These are phyloP conservation scores for Acanthamoeba sp. DNA, from an alignment of 208 protist genomes.

Conservation along the genomic window DNA sequence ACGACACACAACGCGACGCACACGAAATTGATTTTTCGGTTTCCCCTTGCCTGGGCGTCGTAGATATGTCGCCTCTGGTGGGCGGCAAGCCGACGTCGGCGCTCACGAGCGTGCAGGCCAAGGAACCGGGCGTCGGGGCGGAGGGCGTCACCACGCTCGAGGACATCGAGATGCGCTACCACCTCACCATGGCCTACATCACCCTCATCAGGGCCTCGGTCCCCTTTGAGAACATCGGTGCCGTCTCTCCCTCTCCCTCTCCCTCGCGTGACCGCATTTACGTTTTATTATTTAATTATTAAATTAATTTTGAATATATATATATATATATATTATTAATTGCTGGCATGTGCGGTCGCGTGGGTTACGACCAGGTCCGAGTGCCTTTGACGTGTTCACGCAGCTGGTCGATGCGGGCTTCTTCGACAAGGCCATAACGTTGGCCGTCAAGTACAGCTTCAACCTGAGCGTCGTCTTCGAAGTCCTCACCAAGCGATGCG, in stretches of 20 bases:
- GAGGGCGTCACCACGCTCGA: constrained; percentile 56
- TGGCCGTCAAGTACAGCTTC: constrained; percentile 31
- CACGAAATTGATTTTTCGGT: not conserved
- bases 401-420: constrained; percentile 53
- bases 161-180: constrained; percentile 55
- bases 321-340: no score
- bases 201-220: constrained; percentile 21
- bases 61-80: constrained; percentile 36
- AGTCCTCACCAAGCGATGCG: constrained; percentile 67
- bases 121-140: not conserved
- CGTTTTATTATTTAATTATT: no score
- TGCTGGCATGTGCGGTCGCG: not conserved
- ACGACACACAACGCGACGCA: not conserved
- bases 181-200: constrained; percentile 59
- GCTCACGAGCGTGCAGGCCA: not conserved
- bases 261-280: no score
- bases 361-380: not conserved
- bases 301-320: no score
- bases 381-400: constrained; percentile 31
- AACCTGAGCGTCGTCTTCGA: constrained; percentile 53
- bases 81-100: not conserved
- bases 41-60: not conserved
- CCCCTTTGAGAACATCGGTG: constrained; percentile 36
- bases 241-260: not conserved
- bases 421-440: constrained; percentile 65